A percentile compares a stretch with the other conserved stretches of the same genome.
These are phyloP conservation scores for Crithidia fasciculata DNA, from an alignment of 208 protist species.

Conservation along the genomic window DNA sequence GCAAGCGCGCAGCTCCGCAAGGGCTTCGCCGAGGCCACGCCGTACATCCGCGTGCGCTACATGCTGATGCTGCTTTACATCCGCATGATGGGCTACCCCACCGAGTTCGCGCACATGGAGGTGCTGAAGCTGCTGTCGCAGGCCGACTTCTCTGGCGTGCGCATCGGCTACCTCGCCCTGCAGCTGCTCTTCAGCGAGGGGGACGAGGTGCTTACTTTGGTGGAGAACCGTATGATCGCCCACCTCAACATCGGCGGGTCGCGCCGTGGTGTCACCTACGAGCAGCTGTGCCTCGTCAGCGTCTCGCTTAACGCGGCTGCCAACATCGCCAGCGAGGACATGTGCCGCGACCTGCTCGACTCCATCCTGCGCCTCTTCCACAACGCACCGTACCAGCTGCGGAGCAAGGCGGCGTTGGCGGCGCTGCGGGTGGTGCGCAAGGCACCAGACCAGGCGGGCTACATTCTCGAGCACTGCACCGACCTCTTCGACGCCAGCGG, in stretches of 20 bases:
- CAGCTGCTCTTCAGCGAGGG: constrained; percentile 97
- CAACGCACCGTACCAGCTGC: constrained; percentile 42
- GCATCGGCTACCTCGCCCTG: constrained; percentile 97
- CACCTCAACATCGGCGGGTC: constrained; percentile 85
- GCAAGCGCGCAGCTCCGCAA: constrained; percentile 96
- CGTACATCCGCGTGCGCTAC: constrained; percentile 95
- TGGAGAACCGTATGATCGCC: constrained; percentile 97
- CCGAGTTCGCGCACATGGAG: constrained; percentile 99
- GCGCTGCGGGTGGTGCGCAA: constrained; percentile 93
- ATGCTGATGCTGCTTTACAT: constrained; percentile 99
- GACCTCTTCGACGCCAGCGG: constrained; percentile 68
- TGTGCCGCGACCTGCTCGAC: constrained; percentile 94
- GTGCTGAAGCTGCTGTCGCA: constrained; percentile 97
- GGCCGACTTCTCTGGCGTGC: constrained; percentile 96
- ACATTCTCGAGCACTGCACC: constrained; percentile 91
- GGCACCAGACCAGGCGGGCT: constrained; percentile 95
- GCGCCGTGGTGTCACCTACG: constrained; percentile 32
- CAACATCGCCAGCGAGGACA: constrained; percentile 97
- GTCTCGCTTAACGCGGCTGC: constrained; percentile 97
- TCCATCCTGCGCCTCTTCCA: constrained; percentile 94
- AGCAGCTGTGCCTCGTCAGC: constrained; percentile 89
- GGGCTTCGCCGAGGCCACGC: constrained; percentile 92
- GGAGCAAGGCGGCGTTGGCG: constrained; percentile 95
- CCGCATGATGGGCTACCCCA: constrained; percentile 99
- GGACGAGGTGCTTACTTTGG: constrained; percentile 97